These are phyloP conservation scores for Pisolithus sp. DNA, from an alignment of 768 basidiomycete genomes.

Conservation along the genomic window DNA sequence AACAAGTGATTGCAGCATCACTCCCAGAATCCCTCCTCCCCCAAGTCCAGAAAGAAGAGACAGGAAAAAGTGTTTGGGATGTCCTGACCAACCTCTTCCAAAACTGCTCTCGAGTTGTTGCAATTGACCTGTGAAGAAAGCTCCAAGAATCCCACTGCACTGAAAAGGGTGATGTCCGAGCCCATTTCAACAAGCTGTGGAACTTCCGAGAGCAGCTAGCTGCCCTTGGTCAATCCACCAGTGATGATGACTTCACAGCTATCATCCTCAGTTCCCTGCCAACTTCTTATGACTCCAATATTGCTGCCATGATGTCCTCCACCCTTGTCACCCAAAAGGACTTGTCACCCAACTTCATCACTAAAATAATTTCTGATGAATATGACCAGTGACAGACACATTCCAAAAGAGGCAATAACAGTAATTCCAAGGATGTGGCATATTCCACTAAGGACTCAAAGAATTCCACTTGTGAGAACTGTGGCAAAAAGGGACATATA, in stretches of 20 bases:
- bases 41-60: not conserved
- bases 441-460: too few relatives aligned
- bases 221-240: constrained; percentile 27
- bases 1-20: constrained; percentile 1
- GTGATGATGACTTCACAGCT: constrained; percentile 10
- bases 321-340: constrained; percentile 11
- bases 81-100: not conserved
- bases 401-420: not conserved
- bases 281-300: too few relatives aligned
- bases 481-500: too few relatives aligned
- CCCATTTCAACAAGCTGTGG: constrained; percentile 18
- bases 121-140: constrained; percentile 9
- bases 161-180: too few relatives aligned
- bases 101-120: not conserved
- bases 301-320: too few relatives aligned
- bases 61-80: not conserved
- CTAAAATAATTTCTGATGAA: not conserved
- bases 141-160: too few relatives aligned
- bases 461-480: too few relatives aligned
- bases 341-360: not conserved
- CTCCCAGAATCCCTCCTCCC: not conserved
- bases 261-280: constrained; percentile 31
- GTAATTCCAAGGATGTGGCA: not conserved
- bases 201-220: constrained; percentile 29
- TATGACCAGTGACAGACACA: not conserved